phyloP scores from a whole-genome alignment of 768 basidiomycete species.

The Psilocybe azurescens region DNA sequence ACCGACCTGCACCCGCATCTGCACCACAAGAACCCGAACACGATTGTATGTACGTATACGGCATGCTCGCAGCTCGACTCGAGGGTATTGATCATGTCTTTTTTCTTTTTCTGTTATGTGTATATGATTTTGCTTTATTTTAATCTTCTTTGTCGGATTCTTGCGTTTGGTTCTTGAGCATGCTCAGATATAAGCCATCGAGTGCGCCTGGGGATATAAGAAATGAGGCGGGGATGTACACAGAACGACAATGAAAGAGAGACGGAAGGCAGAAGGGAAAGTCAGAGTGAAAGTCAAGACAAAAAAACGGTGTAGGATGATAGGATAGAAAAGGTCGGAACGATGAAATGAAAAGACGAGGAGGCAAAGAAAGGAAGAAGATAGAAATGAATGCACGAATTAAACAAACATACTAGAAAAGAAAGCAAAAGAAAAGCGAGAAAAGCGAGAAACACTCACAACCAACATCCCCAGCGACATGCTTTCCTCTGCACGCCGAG shows the following conservation, averaged over 20 bases:
- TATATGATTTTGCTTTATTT: too few species aligned
- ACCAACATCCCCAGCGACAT: constrained; percentile 38
- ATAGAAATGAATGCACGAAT: background rate
- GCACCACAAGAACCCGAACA: too few species aligned
- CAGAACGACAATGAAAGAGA: too few species aligned
- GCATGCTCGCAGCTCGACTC: too few species aligned
- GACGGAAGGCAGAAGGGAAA: too few species aligned
- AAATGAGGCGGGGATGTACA: background rate
- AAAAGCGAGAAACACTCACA: constrained; percentile 32
- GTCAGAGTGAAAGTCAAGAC: background rate
- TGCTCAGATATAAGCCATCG: background rate
- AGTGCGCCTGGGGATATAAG: background rate
- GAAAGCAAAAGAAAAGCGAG: background rate
- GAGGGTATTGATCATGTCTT: too few species aligned
- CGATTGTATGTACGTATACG: too few species aligned
- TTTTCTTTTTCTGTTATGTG: too few species aligned
- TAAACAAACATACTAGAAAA: background rate
- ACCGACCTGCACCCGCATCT: too few species aligned
- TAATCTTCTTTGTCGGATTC: too few species aligned
- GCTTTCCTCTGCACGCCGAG: constrained; percentile 48
- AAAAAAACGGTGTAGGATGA: too few species aligned
- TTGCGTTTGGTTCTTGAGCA: too few species aligned
- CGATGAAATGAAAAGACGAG: background rate
- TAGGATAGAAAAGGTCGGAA: background rate
- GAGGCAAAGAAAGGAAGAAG: background rate